phyloP scores from a whole-genome alignment of 345 rosid genomes.

The Sisymbrium altissimum region DNA sequence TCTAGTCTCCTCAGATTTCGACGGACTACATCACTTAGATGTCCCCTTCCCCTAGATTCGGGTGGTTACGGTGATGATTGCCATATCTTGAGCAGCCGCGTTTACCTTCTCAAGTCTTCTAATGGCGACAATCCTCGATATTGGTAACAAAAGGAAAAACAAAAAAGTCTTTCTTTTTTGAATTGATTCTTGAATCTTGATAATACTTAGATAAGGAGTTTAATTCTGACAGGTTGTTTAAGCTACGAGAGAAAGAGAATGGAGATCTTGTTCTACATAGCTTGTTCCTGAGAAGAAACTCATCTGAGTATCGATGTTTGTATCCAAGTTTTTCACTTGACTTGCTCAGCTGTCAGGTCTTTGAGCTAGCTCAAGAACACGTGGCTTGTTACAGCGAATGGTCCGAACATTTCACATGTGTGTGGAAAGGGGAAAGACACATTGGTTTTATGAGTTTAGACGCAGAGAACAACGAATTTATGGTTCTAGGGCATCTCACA shows the following conservation, averaged over 20 bases:
- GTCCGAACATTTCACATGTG: not conserved
- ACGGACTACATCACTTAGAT: not conserved
- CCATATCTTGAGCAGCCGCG: not conserved
- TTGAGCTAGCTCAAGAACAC: not conserved
- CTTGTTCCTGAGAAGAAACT: not conserved
- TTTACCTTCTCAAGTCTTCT: conserved; percentile 5
- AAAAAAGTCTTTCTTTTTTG: not conserved
- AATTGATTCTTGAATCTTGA: not conserved
- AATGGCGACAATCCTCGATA: not conserved
- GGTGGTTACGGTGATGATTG: conserved; percentile 9
- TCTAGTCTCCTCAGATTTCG: not conserved
- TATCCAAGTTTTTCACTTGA: conserved; percentile 8
- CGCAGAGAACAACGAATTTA: not conserved
- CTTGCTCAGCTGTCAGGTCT: conserved; percentile 1
- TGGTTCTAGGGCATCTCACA: not conserved
- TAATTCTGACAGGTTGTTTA: conserved; percentile 8
- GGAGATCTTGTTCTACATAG: conserved; percentile 2
- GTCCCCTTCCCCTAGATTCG: not conserved
- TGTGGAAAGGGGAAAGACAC: not conserved
- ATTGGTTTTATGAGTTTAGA: not conserved
- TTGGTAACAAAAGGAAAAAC: not conserved
- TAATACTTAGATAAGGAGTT: not conserved
- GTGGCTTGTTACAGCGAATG: not conserved
- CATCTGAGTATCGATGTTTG: not conserved
- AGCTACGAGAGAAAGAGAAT: conserved; percentile 1